Evolutionary conservation across 495 filamentous ascomycete genomes (phyloP).

Genomic region (Penicillium pancosmium): DNA sequence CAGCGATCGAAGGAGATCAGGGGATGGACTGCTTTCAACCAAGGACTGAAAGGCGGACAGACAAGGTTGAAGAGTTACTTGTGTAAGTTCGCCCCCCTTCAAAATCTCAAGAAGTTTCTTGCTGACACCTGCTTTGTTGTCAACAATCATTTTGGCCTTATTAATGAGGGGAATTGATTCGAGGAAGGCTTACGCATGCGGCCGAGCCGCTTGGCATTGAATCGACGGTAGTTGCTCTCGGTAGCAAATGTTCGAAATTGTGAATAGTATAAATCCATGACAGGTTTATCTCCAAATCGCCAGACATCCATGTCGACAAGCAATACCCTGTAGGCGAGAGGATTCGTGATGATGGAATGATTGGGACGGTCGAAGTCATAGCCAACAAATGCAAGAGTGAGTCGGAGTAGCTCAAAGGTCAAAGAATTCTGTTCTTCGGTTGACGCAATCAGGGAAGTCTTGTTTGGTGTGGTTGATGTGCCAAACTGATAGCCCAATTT

Average conservation of each 20-base stretch:
- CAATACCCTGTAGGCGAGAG: conserved; percentile 87
- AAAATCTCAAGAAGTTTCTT: conserved; percentile 87
- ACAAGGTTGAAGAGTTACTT: conserved; percentile 71
- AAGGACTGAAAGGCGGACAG: conserved; percentile 75
- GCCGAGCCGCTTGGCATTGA: conserved; percentile 81
- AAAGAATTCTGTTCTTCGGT: conserved; percentile 56
- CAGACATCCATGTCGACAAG: conserved; percentile 91
- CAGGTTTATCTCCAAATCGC: conserved; percentile 71
- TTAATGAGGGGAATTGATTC: neutral
- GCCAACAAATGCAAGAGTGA: conserved; percentile 84
- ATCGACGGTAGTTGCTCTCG: conserved; percentile 85
- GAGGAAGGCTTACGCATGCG: conserved; percentile 77
- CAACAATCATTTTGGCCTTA: conserved; percentile 21
- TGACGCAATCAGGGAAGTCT: conserved; percentile 36
- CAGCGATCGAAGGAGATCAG: conserved; percentile 82
- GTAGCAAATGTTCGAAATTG: conserved; percentile 85
- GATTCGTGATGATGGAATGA: conserved; percentile 92
- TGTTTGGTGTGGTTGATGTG: conserved; percentile 30
- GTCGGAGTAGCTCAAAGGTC: conserved; percentile 68
- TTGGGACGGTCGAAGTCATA: conserved; percentile 75
- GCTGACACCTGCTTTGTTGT: conserved; percentile 66
- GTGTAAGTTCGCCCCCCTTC: conserved; percentile 77
- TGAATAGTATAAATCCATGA: conserved; percentile 86
- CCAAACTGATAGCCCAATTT: conserved; percentile 61
- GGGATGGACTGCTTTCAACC: conserved; percentile 75